phyloP scores from a whole-genome alignment of 2,329 filamentous ascomycete genomes.

The Penicillium paneum region DNA sequence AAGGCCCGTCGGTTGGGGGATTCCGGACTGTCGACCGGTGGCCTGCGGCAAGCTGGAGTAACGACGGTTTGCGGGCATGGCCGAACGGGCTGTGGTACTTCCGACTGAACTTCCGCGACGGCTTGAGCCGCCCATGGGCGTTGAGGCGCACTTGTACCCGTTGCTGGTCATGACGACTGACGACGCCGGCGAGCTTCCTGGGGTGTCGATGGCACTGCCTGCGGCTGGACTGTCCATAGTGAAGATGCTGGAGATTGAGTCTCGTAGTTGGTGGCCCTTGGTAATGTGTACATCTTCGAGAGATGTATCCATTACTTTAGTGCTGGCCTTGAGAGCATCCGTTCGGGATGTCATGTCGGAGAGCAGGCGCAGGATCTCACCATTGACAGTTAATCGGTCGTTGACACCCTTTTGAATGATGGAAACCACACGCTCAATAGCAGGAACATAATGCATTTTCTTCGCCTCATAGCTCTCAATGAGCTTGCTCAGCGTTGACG shows the following conservation, averaged over 20 bases:
- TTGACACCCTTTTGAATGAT: constrained; percentile 96
- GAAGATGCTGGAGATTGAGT: constrained; percentile 89
- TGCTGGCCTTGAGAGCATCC: constrained; percentile 70
- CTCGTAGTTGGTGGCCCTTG: constrained; percentile 72
- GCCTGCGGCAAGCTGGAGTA: constrained; percentile 49
- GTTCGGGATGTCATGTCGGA: constrained; percentile 82
- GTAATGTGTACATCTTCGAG: constrained; percentile 66
- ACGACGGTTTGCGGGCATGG: constrained; percentile 42
- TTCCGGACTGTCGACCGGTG: constrained; percentile 37
- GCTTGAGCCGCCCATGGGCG: constrained; percentile 46
- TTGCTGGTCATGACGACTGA: constrained; percentile 58
- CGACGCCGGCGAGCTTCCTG: constrained; percentile 68
- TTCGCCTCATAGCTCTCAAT: constrained; percentile 93
- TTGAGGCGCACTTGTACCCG: constrained; percentile 47
- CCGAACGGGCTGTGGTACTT: constrained; percentile 39
- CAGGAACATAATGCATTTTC: constrained; percentile 87
- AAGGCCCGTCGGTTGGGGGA: constrained; percentile 32
- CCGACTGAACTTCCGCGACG: constrained; percentile 48
- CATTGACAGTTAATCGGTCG: constrained; percentile 93
- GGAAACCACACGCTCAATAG: constrained; percentile 83
- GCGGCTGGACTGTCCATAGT: constrained; percentile 74
- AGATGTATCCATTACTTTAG: constrained; percentile 69
- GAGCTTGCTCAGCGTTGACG: constrained; percentile 69
- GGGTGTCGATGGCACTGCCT: constrained; percentile 67
- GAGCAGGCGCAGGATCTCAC: constrained; percentile 84